Evolutionary conservation across 2,329 filamentous ascomycete genomes (phyloP), one percentile per base, ranked within the genome.

Genomic region (Madurella fahalii): DNA sequence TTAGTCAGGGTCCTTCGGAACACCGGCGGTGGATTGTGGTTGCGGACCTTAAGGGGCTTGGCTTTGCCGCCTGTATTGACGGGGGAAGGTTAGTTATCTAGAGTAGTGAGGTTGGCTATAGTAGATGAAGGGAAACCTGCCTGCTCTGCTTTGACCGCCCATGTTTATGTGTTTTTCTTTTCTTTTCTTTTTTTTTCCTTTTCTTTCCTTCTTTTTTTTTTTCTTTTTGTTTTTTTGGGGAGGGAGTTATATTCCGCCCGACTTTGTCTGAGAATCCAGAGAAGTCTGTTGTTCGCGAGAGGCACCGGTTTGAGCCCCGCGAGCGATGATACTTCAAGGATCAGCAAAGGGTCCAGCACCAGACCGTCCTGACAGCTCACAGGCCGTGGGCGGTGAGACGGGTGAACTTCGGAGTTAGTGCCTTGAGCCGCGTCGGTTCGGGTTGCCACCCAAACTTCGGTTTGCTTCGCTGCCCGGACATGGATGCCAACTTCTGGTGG

Each of bases 11-110:
- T 3, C 25, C 25, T 25, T 4, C 25, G 25, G 7, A 25, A 25
- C 25, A 5, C 17, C 31, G 0, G 15, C 46, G 34, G 15, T 18
- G 12, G 43, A 16, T 12, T 40, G 41, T 9, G 20, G 16, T n/a
- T 48, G 40, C 58, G 58, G 41, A 65, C 63, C 86, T 96, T 96
- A 74, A 90, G 78, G 64, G 88, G 88, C 82, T 91, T 90, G 64
- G 77, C 83, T 80, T 91, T 92, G 79, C 88, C 88, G 71, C 87
- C 88, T 92, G 60, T 54, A 25, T 39, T 15, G 34, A 37, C 4
- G 9, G 13, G 4, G 4, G 34, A 25, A 50, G 49, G 17, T 34
- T 15, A 42, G 40, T 18, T 47, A 48, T 49, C 61, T 60, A 25
- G 25, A 25, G n/a, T 57, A 62, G 58, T 63, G 31, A 37, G 39